phyloP scores from a whole-genome alignment of 306 rosid genomes.

The Adenanthera pavonina region DNA sequence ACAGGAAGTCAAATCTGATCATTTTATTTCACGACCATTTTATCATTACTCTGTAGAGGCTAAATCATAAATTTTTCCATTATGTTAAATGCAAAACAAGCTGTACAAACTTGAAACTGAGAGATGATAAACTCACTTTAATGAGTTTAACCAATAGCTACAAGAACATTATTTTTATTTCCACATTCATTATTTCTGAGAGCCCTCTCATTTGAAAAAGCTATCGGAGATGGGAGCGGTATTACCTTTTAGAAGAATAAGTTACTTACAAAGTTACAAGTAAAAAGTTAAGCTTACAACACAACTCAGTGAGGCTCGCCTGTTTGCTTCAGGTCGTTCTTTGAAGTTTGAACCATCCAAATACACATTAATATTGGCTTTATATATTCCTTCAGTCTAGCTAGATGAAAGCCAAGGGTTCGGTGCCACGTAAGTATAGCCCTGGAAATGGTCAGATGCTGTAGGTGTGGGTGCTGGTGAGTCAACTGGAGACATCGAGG shows the following conservation, averaged over 20 bases:
- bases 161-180: conserved; percentile 25
- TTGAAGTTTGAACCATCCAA: not conserved
- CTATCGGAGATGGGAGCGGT: conserved; percentile 8
- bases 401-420: conserved; percentile 87
- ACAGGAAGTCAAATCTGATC: conserved; percentile 6
- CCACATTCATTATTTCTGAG: conserved; percentile 19
- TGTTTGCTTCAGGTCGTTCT: conserved; percentile 20
- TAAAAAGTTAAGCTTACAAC: conserved; percentile 30
- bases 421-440: conserved; percentile 83
- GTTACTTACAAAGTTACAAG: conserved; percentile 31
- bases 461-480: conserved; percentile 95
- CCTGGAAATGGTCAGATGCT: conserved; percentile 83
- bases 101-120: conserved; percentile 27
- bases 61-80: not conserved
- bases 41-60: not conserved
- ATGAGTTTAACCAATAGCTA: conserved; percentile 19
- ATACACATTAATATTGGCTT: conserved; percentile 10
- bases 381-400: conserved; percentile 38
- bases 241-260: conserved; percentile 28
- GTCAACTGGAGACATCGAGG: conserved; percentile 81
- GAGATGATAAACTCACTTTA: conserved; percentile 5
- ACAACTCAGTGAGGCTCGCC: conserved; percentile 29
- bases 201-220: not conserved
- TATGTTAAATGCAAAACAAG: conserved; percentile 23
- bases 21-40: not conserved